Evolutionary conservation across 495 filamentous ascomycete genomes (phyloP).

Genomic region (Aspergillus haitiensis): DNA sequence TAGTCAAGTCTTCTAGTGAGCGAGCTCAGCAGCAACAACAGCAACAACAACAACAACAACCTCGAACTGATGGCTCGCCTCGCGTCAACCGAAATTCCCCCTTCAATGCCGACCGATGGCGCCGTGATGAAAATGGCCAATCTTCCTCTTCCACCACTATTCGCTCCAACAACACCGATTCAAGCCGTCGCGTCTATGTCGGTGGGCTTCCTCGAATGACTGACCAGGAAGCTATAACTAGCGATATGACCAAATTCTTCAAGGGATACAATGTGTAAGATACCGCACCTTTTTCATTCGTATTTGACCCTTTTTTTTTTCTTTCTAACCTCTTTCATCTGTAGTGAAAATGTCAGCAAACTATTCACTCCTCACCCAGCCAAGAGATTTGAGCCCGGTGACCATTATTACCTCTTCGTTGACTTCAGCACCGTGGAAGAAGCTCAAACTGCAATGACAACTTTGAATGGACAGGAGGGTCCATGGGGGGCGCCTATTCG

Average conservation of each 20-base stretch:
- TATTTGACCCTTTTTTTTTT: neutral
- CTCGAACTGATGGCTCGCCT: slow-evolving; percentile 23
- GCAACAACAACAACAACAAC: slow-evolving; percentile 12
- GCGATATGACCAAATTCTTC: slow-evolving; percentile 59
- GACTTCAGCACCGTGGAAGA: slow-evolving; percentile 60
- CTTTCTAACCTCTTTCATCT: slow-evolving; percentile 7
- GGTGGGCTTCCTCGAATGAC: slow-evolving; percentile 60
- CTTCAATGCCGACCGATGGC: slow-evolving; percentile 41
- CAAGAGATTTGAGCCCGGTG: slow-evolving; percentile 50
- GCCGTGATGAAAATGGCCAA: slow-evolving; percentile 25
- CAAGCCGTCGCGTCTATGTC: slow-evolving; percentile 60
- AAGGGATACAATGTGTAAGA: slow-evolving; percentile 53
- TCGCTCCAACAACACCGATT: slow-evolving; percentile 32
- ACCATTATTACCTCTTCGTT: slow-evolving; percentile 69
- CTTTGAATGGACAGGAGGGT: slow-evolving; percentile 39
- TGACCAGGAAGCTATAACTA: slow-evolving; percentile 54
- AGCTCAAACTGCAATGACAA: slow-evolving; percentile 50
- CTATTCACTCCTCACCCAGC: slow-evolving; percentile 58
- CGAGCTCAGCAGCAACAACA: slow-evolving; percentile 25
- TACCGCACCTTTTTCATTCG: neutral
- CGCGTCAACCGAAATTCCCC: slow-evolving; percentile 25
- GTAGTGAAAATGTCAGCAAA: slow-evolving; percentile 60
- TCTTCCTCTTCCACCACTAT: slow-evolving; percentile 14
- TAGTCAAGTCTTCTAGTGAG: slow-evolving; percentile 43
- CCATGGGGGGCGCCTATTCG: slow-evolving; percentile 51